phyloP scores from a whole-genome alignment of 2,329 filamentous ascomycete species.

The Fusarium anthophilum region DNA sequence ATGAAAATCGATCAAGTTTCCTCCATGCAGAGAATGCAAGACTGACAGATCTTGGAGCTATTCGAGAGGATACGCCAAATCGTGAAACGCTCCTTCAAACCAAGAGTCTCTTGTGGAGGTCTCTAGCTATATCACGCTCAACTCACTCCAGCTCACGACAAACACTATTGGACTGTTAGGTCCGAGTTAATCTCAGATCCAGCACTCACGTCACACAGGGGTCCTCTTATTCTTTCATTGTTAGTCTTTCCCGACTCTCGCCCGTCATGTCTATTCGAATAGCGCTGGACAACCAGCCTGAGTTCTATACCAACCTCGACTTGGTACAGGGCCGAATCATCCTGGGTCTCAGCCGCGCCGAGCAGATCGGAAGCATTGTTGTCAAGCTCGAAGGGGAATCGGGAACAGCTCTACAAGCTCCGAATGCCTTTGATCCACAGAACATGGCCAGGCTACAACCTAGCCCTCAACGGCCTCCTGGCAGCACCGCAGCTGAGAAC shows the following conservation, averaged over 20 bases:
- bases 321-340: conserved; percentile 71
- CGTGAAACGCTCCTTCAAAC: background rate
- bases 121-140: conserved; percentile 1
- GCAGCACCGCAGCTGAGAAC: conserved; percentile 63
- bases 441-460: conserved; percentile 46
- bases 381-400: conserved; percentile 88
- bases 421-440: conserved; percentile 56
- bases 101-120: background rate
- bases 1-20: background rate
- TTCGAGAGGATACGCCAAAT: background rate
- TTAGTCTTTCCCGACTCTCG: background rate
- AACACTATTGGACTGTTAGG: conserved; percentile 20
- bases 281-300: conserved; percentile 70
- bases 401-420: conserved; percentile 69
- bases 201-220: conserved; percentile 17
- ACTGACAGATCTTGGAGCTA: conserved; percentile 17
- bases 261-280: conserved; percentile 72
- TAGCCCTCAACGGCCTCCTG: conserved; percentile 48
- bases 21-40: conserved; percentile 7
- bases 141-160: conserved; percentile 8
- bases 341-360: conserved; percentile 69
- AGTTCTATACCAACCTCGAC: conserved; percentile 85
- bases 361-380: conserved; percentile 76
- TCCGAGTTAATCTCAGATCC: conserved; percentile 1
- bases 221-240: background rate